Evolutionary conservation across 371 early-diverging fungal species (phyloP), one percentile per base, ranked within the genome.

Genomic region (Mucor lusitanicus): DNA sequence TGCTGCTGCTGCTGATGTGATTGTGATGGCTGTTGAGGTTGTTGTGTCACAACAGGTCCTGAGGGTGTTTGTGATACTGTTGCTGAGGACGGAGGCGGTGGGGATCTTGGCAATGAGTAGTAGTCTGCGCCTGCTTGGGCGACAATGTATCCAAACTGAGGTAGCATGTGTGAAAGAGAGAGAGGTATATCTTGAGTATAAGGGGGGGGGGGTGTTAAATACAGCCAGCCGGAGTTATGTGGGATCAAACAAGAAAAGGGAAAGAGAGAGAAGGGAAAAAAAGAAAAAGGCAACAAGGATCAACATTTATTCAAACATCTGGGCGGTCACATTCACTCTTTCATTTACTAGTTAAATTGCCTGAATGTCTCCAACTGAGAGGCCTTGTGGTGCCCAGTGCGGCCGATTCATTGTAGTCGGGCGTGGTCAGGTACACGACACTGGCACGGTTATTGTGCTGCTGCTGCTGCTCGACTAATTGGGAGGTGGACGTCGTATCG

Each of bases 111-210:
- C 50, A 65, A 53, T 48, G 65, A 35, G 12, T 50, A 50, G 50
- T 50, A 72, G 67, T 79, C 79, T 50, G 81, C 81, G 61, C 81
- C 81, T 42, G 81, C 81, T 63, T 81, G 81, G 50, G 81, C 81
- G 57, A 81, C 69, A 64, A 81, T 74, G 65, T 70, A 81, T 40
- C 78, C 78, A 73, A 81, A 78, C 73, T 81, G 78, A 77, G 89
- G 79, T 75, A 98, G 37, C 97, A 97, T 81, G 23, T 50, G 28
- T 33, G 57, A n/a, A 57, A 17, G 19, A 55, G 30, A 54, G 25
- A 53, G 39, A 32, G 28, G 39, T 33, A 33, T 33, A 33, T 40
- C 46, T 21, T n/a, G 39, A 46, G 46, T 9, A 9, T 27, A 30
- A 11, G 17, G 30, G 32, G 32, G 25, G 25, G 50, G 40, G 42